A percentile compares a stretch with the other conserved stretches of the same genome.
These are phyloP conservation scores for Basipetospora chlamydospora DNA, from an alignment of 2,329 filamentous ascomycete species.

Conservation along the genomic window DNA sequence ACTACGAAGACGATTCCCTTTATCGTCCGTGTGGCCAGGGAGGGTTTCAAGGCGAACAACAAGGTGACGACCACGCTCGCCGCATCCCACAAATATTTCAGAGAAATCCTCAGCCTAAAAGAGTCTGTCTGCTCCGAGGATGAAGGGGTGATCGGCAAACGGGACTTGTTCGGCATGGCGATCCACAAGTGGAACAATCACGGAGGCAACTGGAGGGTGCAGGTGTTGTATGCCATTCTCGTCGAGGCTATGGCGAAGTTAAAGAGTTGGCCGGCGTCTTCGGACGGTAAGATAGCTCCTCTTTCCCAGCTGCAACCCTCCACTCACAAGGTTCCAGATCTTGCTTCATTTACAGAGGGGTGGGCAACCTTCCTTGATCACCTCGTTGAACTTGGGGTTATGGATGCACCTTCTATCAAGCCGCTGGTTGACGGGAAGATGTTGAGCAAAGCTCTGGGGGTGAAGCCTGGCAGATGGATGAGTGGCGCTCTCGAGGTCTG, in stretches of 20 bases:
- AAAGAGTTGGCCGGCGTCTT: constrained; percentile 26
- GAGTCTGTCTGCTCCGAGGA: constrained; percentile 30
- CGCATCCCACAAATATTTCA: constrained; percentile 46
- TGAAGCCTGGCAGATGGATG: constrained; percentile 76
- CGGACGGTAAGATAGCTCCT: background rate
- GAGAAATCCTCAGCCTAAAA: constrained; percentile 50
- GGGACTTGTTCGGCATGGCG: constrained; percentile 58
- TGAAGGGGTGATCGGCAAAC: constrained; percentile 29
- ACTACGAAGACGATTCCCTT: constrained; percentile 29
- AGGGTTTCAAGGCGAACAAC: constrained; percentile 69
- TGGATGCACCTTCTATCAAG: constrained; percentile 43
- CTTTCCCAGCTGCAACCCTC: too few relatives aligned
- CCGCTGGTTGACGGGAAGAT: constrained; percentile 61
- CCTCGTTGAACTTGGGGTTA: constrained; percentile 36
- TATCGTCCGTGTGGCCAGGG: constrained; percentile 50
- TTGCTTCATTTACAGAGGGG: constrained; percentile 27
- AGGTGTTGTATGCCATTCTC: constrained; percentile 53
- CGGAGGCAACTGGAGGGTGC: constrained; percentile 52
- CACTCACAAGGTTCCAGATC: constrained; percentile 18
- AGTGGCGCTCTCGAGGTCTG: constrained; percentile 63
- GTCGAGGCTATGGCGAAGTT: constrained; percentile 39
- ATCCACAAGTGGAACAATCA: constrained; percentile 55
- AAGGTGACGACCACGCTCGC: constrained; percentile 56
- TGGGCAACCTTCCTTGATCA: constrained; percentile 45
- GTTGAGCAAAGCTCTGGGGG: constrained; percentile 51